Evolutionary conservation across 768 basidiomycete species (phyloP).

Genomic region (Boletus huronensis): DNA sequence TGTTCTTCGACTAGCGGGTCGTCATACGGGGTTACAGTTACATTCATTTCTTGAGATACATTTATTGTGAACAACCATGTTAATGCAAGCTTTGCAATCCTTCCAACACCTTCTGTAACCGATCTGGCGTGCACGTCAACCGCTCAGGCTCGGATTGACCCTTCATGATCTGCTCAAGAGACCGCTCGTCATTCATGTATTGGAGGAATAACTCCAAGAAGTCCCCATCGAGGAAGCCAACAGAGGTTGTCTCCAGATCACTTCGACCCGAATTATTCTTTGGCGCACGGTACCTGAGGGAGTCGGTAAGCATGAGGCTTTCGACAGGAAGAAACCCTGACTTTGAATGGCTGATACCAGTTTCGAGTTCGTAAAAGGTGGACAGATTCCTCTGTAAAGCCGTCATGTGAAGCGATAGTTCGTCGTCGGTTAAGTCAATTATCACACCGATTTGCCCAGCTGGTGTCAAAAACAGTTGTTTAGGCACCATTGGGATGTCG

Average conservation of each 20-base stretch:
- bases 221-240: conserved; percentile 87
- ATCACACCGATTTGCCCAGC: conserved; percentile 78
- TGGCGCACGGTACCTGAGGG: conserved; percentile 65
- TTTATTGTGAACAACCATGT: conserved; percentile 16
- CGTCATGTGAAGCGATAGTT: conserved; percentile 55
- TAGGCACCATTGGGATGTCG: conserved; percentile 44
- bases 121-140: conserved; percentile 40
- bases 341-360: conserved; percentile 60
- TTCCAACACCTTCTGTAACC: conserved; percentile 42
- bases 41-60: conserved; percentile 18
- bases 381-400: conserved; percentile 75
- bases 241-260: conserved; percentile 53
- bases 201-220: conserved; percentile 69
- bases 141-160: conserved; percentile 60
- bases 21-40: conserved; percentile 12
- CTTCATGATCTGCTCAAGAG: conserved; percentile 49
- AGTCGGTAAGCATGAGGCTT: background rate
- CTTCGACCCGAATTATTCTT: conserved; percentile 52
- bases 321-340: conserved; percentile 29
- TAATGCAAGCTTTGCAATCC: conserved; percentile 56
- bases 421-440: conserved; percentile 51
- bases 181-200: conserved; percentile 36
- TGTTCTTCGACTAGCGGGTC: conserved; percentile 1
- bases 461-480: conserved; percentile 72
- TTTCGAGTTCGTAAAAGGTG: conserved; percentile 46